Evolutionary conservation across 2,329 filamentous ascomycete genomes (phyloP), one percentile per base, ranked within the genome.

Genomic region (Penicillium sp.): DNA sequence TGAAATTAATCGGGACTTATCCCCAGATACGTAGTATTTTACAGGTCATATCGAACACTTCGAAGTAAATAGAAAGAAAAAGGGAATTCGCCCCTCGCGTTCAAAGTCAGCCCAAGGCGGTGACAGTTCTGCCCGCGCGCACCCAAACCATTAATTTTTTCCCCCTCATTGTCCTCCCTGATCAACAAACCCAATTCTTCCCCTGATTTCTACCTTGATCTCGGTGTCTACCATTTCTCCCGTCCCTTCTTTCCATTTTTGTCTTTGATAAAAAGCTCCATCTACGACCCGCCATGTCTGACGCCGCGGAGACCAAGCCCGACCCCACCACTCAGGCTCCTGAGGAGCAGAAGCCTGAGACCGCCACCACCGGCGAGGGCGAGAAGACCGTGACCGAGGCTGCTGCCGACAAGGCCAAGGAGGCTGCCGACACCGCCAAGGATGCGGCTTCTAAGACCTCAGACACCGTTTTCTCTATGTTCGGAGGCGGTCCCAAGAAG

Each of bases 401-500:
- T 38, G 71, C 68, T 14, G 64, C 65, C 42, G 66, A 67, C 39
- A 69, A 69, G 46, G 71, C 68, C 40, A 63, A 71, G 31, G 63
- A 71, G 50, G 70, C 73, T 44, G 67, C 71, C 46, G 67, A 67
- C 39, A 68, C 70, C 44, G 69, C 69, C 46, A 65, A 72, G 44
- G 64, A 72, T 51, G 69, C 74, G 27, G 66, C 74, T 51, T 64
- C 66, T 41, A 73, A 73, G 55, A 75, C 77, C 30, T 68, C 68
- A 51, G 77, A 79, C 65, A 82, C 73, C 56, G 89, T 97, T 60
- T 97, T 97, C 81, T 92, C 90, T 75, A 97, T 99, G 94, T 99
- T 99, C 71, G 94, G 94, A 65, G 94, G 94, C 59, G 94, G 94
- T 57, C 89, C 89, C 55, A 95, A 95, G 85, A 97, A 96, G 81